A percentile compares a stretch with the other conserved stretches of the same genome.
phyloP scores from a whole-genome alignment of 805 yeast species.

The Tetrapisispora namnaoensis region DNA sequence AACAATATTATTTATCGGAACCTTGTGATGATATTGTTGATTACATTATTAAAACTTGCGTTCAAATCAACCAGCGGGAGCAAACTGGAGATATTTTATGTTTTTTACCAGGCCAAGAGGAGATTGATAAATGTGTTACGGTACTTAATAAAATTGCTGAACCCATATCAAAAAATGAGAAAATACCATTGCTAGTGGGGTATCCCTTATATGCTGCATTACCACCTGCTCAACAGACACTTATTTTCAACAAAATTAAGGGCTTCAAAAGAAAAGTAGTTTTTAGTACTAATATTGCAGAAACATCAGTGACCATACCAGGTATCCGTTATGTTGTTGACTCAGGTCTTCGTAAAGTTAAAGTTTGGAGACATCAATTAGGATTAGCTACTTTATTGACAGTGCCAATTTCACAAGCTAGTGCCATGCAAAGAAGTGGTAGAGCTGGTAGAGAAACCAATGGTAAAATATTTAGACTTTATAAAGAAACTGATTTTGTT shows the following conservation, averaged over 20 bases:
- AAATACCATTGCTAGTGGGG: conserved; percentile 64
- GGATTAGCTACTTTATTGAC: conserved; percentile 90
- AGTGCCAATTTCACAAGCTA: conserved; percentile 86
- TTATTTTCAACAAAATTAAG: conserved; percentile 61
- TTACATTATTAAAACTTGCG: conserved; percentile 57
- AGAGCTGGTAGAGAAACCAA: conserved; percentile 98
- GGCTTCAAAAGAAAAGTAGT: conserved; percentile 74
- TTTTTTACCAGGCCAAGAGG: conserved; percentile 94
- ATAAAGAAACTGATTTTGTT: conserved; percentile 59
- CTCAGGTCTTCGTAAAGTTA: conserved; percentile 84
- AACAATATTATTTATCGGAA: conserved; percentile 50
- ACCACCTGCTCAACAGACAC: conserved; percentile 72
- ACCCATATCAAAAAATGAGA: conserved; percentile 46
- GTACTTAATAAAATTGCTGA: conserved; percentile 53
- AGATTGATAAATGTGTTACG: conserved; percentile 75
- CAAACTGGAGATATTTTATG: conserved; percentile 82
- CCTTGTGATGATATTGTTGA: conserved; percentile 80
- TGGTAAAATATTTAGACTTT: conserved; percentile 83
- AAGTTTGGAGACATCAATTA: conserved; percentile 87
- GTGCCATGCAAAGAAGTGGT: conserved; percentile 92
- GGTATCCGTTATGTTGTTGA: conserved; percentile 92
- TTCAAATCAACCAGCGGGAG: conserved; percentile 72
- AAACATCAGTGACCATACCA: conserved; percentile 91
- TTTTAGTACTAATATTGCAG: conserved; percentile 92
- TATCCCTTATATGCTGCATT: conserved; percentile 90